These are phyloP conservation scores for Ceratocystiopsis sp. DNA, from an alignment of 2,329 filamentous ascomycete species.

Conservation along the genomic window DNA sequence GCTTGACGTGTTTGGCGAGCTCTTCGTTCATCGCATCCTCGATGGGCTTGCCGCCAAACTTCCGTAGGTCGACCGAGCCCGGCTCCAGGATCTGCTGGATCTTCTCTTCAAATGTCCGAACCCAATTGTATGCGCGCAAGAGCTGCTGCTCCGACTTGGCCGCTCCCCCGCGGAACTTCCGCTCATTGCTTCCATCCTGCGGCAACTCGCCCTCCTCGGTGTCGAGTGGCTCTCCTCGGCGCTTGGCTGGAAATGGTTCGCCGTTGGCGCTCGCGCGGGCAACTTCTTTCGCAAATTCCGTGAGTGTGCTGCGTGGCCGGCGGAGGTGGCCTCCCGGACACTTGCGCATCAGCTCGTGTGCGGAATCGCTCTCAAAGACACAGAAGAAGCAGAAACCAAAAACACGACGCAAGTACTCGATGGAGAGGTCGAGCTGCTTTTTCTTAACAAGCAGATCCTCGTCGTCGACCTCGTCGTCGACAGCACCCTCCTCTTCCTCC, in stretches of 20 bases:
- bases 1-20: slow-evolving; percentile 73
- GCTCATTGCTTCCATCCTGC: slow-evolving; percentile 16
- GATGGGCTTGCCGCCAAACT: slow-evolving; percentile 73
- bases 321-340: slow-evolving; percentile 95
- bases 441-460: slow-evolving; percentile 83
- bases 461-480: slow-evolving; percentile 73
- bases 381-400: slow-evolving; percentile 99
- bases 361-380: slow-evolving; percentile 93
- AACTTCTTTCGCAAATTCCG: slow-evolving; percentile 65
- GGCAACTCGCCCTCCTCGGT: slow-evolving; percentile 48
- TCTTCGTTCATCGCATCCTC: slow-evolving; percentile 83
- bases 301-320: slow-evolving; percentile 72
- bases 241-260: slow-evolving; percentile 70
- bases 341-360: slow-evolving; percentile 89
- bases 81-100: slow-evolving; percentile 84
- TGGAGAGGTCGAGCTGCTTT: slow-evolving; percentile 88
- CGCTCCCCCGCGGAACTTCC: slow-evolving; percentile 37
- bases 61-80: slow-evolving; percentile 69
- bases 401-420: slow-evolving; percentile 90
- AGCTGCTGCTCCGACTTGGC: slow-evolving; percentile 81
- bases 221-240: slow-evolving; percentile 38
- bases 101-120: slow-evolving; percentile 96
- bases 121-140: slow-evolving; percentile 94
- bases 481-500: slow-evolving; percentile 61
- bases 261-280: slow-evolving; percentile 71